Evolutionary conservation across 2,329 filamentous ascomycete species (phyloP), one percentile per base, ranked within the genome.

Genomic region (Colletotrichum navitas): DNA sequence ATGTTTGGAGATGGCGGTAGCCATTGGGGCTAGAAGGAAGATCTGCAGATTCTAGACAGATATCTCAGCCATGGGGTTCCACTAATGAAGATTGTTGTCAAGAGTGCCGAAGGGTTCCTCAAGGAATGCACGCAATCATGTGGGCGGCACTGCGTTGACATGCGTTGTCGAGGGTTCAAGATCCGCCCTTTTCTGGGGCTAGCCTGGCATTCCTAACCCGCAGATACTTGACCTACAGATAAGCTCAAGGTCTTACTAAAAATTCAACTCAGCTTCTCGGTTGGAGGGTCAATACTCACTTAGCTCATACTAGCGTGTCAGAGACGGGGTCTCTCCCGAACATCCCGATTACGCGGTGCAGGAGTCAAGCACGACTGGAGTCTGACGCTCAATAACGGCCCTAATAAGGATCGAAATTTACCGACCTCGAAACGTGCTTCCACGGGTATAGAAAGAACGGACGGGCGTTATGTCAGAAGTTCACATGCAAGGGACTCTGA

Each of bases 381-480:
- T 34, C 29, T 34, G 18, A 43, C 26, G 49, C 51, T 34, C 29
- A 43, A 29, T 26, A 58, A 68, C 45, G 58, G 68, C 43, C 64
- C 51, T 18, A 14, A 12, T 24, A 36, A 36, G 45, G 58, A 63
- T 47, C 43, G 51, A 59, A 71, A 43, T 45, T 55, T 60, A 21
- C 24, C 36, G 21, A 41, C 26, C 4, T 43, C 24, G 49, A 64
- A 63, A 64, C 54, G 65, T 69, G 69, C 66, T 60, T 55, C n/a
- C 45, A 39, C 39, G 32, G 51, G 32, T 24, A 47, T 34, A 51
- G 16, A 36, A 56, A 45, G 54, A 56, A 63, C 59, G 36, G 69
- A 69, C 59, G 24, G 60, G 54, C 16, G 14, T n/a, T n/a, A 72
- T 59, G 66, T 69, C 65, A 72, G 54, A 64, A 41, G 59, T 64